Evolutionary conservation across 2,329 filamentous ascomycete genomes (phyloP).

Genomic region (Aspergillus melleus): DNA sequence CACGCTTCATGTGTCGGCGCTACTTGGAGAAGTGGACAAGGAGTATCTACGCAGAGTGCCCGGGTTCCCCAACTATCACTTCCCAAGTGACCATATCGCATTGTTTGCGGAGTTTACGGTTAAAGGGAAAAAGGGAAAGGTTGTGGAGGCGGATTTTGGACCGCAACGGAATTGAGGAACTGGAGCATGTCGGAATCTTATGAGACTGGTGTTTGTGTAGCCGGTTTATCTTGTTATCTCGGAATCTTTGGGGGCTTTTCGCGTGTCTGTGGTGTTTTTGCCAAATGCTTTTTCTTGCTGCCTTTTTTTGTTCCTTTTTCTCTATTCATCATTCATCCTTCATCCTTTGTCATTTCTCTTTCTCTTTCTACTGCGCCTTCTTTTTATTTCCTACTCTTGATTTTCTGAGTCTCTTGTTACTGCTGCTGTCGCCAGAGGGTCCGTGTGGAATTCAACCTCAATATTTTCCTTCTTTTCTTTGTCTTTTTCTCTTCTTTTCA

Average conservation of each 20-base stretch:
- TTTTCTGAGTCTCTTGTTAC: constrained; percentile 27
- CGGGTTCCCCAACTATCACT: constrained; percentile 91
- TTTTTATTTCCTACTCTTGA: constrained; percentile 9
- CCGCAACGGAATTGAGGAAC: constrained; percentile 43
- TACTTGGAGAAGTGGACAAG: constrained; percentile 83
- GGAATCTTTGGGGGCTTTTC: constrained; percentile 39
- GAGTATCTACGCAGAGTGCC: constrained; percentile 83
- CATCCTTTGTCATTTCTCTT: constrained; percentile 17
- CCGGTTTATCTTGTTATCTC: constrained; percentile 39
- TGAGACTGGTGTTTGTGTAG: constrained; percentile 41
- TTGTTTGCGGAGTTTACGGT: constrained; percentile 87
- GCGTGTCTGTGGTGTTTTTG: constrained; percentile 29
- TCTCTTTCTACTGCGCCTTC: constrained; percentile 12
- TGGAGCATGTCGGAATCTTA: constrained; percentile 38
- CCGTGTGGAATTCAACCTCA: constrained; percentile 13
- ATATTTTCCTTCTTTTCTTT: constrained; percentile 2
- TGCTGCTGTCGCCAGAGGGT: constrained; percentile 21
- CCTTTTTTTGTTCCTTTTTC: constrained; percentile 20
- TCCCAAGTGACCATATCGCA: constrained; percentile 88
- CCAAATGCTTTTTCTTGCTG: constrained; percentile 18
- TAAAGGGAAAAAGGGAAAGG: constrained; percentile 81
- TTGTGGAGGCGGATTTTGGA: constrained; percentile 64
- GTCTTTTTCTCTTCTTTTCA: constrained; percentile 12
- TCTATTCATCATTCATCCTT: constrained; percentile 8
- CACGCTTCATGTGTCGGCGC: constrained; percentile 75